Evolutionary conservation across 345 rosid genomes (phyloP), one percentile per base, ranked within the genome.

Genomic region (Boechera retrofracta): DNA sequence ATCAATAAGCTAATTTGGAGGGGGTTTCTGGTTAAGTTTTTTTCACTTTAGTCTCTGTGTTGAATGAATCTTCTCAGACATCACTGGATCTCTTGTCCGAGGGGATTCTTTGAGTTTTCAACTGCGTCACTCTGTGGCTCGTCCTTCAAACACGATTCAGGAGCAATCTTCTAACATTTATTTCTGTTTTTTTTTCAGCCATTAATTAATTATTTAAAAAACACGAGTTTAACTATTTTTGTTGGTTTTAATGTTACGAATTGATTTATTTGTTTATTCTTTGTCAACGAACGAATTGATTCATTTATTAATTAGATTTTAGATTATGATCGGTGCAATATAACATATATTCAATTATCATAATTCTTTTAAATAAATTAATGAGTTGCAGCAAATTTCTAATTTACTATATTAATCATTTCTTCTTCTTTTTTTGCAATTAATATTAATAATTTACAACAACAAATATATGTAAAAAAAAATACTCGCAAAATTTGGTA

Each of bases 61-160:
- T 9, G 49, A 52, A 51, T 60, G 71, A 45, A 53, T 53, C 74
- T 67, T 53, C 66, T 67, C 21, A 36, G 74, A 61, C 70, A 78
- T 58, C 66, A 31, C 15, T 41, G 60, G 74, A 73, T 59, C 70
- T 78, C 36, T 44, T 59, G 71, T 73, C 78, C 82, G 59, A 67
- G 26, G 52, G 47, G 60, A 38, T 73, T 69, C 74, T 21, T 21
- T 32, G 24, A 18, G 64, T 56, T 69, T 68, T 57, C 66, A 77
- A 66, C 58, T 66, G 28, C 11, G 72, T 71, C 76, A 77, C 26
- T 73, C 56, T 77, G 58, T 73, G 77, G 15, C 70, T 71, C 65
- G 4, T 12, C 38, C 26, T 72, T 78, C 77, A 51, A 41, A 69
- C 69, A 10, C 67, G 69, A 52, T 76, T 68, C 69, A 44, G 26